Evolutionary conservation across 768 basidiomycete species (phyloP).

Genomic region (Gautieria morchelliformis): DNA sequence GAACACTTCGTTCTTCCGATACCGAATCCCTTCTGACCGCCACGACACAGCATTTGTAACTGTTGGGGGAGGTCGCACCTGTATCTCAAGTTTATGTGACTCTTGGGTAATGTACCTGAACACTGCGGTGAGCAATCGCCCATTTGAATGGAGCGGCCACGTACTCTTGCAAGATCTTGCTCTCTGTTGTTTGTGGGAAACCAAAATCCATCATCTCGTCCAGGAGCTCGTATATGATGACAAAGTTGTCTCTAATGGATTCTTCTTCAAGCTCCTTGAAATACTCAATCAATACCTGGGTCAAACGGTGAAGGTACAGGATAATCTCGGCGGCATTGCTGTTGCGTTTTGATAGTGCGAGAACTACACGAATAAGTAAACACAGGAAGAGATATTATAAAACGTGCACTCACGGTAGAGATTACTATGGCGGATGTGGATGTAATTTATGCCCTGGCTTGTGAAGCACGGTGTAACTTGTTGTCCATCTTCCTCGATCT

Average conservation of each 20-base stretch:
- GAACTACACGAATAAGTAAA: conserved; percentile 42
- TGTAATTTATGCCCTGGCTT: conserved; percentile 90
- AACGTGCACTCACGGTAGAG: conserved; percentile 63
- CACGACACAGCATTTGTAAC: conserved; percentile 98
- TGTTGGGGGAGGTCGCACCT: conserved; percentile 87
- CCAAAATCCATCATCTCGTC: conserved; percentile 99
- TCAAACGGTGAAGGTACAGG: conserved; percentile 90
- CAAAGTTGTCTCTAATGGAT: conserved; percentile 98
- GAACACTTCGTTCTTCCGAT: conserved; percentile 99
- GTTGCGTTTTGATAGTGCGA: conserved; percentile 93
- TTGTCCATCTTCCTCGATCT: conserved; percentile 95
- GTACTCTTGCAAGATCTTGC: conserved; percentile 96
- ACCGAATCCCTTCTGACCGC: conserved; percentile 94
- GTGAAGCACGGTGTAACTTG: conserved; percentile 97
- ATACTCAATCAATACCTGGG: conserved; percentile 91
- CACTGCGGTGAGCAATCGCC: background rate
- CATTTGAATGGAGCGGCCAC: conserved; percentile 17
- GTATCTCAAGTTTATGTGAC: conserved; percentile 91
- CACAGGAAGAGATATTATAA: background rate
- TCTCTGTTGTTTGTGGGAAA: conserved; percentile 97
- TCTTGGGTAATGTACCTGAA: conserved; percentile 94
- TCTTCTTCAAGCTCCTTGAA: conserved; percentile 99
- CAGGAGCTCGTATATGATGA: conserved; percentile 96
- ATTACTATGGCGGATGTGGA: conserved; percentile 98
- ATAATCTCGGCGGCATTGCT: conserved; percentile 93